These are phyloP conservation scores for Saturnispora ahearnii DNA, from an alignment of 805 yeast genomes.

Conservation along the genomic window DNA sequence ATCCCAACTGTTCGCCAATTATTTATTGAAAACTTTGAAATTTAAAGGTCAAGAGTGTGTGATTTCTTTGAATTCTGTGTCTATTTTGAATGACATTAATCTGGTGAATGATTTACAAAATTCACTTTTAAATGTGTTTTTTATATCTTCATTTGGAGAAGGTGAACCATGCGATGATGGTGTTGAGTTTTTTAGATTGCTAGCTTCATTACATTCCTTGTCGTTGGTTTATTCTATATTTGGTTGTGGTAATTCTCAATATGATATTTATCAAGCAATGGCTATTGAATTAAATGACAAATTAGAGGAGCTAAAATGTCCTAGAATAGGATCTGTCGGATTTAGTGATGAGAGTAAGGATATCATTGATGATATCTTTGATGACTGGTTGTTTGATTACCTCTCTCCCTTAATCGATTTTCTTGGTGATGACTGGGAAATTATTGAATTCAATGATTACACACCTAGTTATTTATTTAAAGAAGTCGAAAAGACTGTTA, in stretches of 20 bases:
- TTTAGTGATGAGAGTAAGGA: constrained; percentile 91
- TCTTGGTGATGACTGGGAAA: not conserved
- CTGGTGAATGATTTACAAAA: not conserved
- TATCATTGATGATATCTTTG: constrained; percentile 80
- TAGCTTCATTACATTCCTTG: constrained; percentile 17
- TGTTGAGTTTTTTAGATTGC: constrained; percentile 50
- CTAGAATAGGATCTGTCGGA: constrained; percentile 55
- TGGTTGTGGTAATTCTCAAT: constrained; percentile 89
- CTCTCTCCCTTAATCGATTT: constrained; percentile 31
- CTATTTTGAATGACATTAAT: not conserved
- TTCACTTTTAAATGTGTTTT: constrained; percentile 33
- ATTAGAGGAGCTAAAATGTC: constrained; percentile 54
- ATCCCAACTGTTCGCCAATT: constrained; percentile 30
- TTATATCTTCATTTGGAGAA: constrained; percentile 90
- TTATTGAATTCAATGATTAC: constrained; percentile 27
- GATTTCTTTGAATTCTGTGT: not conserved
- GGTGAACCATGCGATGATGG: constrained; percentile 97
- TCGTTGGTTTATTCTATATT: constrained; percentile 52
- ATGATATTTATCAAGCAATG: constrained; percentile 79
- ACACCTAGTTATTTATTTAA: constrained; percentile 48
- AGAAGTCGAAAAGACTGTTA: constrained; percentile 18
- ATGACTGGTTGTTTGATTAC: constrained; percentile 84
- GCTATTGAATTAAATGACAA: constrained; percentile 48
- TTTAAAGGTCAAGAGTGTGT: not conserved
- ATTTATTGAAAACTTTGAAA: constrained; percentile 19